phyloP scores from a whole-genome alignment of 2,329 filamentous ascomycete species.

The Amauroascus verrucosus region DNA sequence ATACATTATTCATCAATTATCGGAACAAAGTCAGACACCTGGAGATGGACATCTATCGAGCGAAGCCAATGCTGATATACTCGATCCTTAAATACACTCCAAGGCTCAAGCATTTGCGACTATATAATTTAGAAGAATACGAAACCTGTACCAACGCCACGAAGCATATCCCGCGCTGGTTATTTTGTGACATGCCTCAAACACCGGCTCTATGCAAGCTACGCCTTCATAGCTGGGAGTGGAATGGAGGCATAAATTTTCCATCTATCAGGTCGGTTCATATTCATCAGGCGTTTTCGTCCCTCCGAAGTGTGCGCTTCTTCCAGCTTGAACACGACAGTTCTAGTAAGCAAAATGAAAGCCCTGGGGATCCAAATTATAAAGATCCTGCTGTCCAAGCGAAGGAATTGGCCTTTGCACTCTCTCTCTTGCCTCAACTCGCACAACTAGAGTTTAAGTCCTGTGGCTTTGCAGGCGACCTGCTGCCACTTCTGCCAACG shows the following conservation, averaged over 20 bases:
- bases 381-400: slow-evolving; percentile 17
- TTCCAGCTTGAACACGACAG: slow-evolving; percentile 24
- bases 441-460: slow-evolving; percentile 62
- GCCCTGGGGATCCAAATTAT: neutral
- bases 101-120: slow-evolving; percentile 57
- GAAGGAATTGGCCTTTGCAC: slow-evolving; percentile 34
- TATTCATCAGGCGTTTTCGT: slow-evolving; percentile 44
- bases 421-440: slow-evolving; percentile 52
- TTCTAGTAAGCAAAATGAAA: neutral
- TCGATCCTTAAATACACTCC: slow-evolving; percentile 54
- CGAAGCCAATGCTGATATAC: slow-evolving; percentile 44
- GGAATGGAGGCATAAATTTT: slow-evolving; percentile 44
- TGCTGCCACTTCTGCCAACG: slow-evolving; percentile 59
- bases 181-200: slow-evolving; percentile 44
- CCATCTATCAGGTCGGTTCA: slow-evolving; percentile 47
- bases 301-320: slow-evolving; percentile 28
- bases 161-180: slow-evolving; percentile 1
- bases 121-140: slow-evolving; percentile 48
- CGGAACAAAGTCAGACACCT: slow-evolving; percentile 60
- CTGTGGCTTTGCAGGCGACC: slow-evolving; percentile 56
- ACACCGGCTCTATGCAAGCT: slow-evolving; percentile 46
- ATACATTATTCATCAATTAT: slow-evolving; percentile 51
- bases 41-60: slow-evolving; percentile 55
- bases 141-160: neutral
- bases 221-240: slow-evolving; percentile 44